These are phyloP conservation scores for Mucuna pruriens DNA, from an alignment of 306 rosid genomes.

Conservation along the genomic window DNA sequence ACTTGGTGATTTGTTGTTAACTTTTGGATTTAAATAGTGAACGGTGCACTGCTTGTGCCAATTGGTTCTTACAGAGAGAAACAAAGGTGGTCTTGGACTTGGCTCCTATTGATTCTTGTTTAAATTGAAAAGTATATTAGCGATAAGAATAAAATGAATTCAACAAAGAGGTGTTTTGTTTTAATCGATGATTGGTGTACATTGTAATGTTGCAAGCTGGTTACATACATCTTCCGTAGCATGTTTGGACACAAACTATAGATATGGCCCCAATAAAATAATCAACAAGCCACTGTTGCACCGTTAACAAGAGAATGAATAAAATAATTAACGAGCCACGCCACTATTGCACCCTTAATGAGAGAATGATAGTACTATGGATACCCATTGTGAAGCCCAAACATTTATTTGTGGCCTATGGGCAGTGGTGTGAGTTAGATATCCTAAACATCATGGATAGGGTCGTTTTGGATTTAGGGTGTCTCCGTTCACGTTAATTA, in stretches of 20 bases:
- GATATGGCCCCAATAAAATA: neutral
- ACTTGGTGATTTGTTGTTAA: neutral
- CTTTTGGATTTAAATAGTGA: conserved; percentile 36
- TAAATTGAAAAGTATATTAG: neutral
- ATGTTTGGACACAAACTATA: neutral
- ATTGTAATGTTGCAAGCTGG: neutral
- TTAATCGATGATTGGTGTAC: conserved; percentile 8
- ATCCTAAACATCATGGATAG: neutral
- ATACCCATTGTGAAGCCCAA: neutral
- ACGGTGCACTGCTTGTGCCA: conserved; percentile 4
- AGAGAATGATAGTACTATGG: no score
- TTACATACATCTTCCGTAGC: neutral
- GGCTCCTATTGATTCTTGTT: conserved; percentile 33
- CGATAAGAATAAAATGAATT: neutral
- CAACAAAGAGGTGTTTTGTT: conserved; percentile 24
- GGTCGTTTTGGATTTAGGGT: no score
- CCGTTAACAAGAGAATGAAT: neutral
- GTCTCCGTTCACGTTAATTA: no score
- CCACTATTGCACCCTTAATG: neutral
- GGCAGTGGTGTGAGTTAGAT: neutral
- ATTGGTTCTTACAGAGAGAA: conserved; percentile 6
- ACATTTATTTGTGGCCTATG: neutral
- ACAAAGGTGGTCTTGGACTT: conserved; percentile 9
- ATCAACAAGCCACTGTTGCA: neutral
- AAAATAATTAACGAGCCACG: neutral